Percentiles rank a stretch among this genome's conserved stretches.
Evolutionary conservation across 768 basidiomycete genomes (phyloP).

Genomic region (Coprinopsis strossmayeri): DNA sequence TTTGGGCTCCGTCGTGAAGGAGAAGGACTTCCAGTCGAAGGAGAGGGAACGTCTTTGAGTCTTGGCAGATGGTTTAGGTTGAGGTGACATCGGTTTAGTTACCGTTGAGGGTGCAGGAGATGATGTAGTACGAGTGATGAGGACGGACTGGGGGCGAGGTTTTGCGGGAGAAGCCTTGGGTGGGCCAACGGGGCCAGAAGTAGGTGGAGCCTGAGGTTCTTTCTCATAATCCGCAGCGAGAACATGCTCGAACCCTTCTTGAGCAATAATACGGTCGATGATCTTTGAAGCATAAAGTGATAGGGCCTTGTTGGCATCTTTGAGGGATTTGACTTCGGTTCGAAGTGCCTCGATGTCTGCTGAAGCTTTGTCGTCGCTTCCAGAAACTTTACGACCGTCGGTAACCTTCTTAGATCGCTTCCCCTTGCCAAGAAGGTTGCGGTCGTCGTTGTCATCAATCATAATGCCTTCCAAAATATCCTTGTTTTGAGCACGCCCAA

Average conservation of each 20-base stretch:
- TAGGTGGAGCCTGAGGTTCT: slow-evolving; percentile 40
- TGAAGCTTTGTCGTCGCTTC: slow-evolving; percentile 25
- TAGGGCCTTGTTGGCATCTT: slow-evolving; percentile 93
- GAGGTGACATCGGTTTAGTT: slow-evolving; percentile 10
- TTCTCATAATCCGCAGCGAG: slow-evolving; percentile 88
- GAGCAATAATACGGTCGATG: slow-evolving; percentile 92
- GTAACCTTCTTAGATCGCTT: slow-evolving; percentile 44
- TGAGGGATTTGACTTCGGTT: slow-evolving; percentile 84
- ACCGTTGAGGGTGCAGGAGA: slow-evolving; percentile 22
- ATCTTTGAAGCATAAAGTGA: slow-evolving; percentile 97
- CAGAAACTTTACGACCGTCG: slow-evolving; percentile 31
- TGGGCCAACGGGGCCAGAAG: slow-evolving; percentile 24
- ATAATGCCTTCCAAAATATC: slow-evolving; percentile 58
- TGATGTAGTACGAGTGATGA: slow-evolving; percentile 38
- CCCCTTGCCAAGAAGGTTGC: slow-evolving; percentile 34
- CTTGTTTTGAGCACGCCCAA: slow-evolving; percentile 88
- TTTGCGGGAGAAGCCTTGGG: slow-evolving; percentile 29
- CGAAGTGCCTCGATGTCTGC: slow-evolving; percentile 69
- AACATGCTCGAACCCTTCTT: slow-evolving; percentile 96
- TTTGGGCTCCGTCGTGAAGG: slow-evolving; percentile 51
- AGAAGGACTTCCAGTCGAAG: slow-evolving; percentile 78
- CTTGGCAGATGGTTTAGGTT: slow-evolving; percentile 9
- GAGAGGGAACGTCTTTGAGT: slow-evolving; percentile 69
- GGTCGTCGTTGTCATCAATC: slow-evolving; percentile 45
- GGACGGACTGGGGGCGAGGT: slow-evolving; percentile 56